phyloP scores from a whole-genome alignment of 2,329 filamentous ascomycete genomes.

The Phaeosphaeria sp. region DNA sequence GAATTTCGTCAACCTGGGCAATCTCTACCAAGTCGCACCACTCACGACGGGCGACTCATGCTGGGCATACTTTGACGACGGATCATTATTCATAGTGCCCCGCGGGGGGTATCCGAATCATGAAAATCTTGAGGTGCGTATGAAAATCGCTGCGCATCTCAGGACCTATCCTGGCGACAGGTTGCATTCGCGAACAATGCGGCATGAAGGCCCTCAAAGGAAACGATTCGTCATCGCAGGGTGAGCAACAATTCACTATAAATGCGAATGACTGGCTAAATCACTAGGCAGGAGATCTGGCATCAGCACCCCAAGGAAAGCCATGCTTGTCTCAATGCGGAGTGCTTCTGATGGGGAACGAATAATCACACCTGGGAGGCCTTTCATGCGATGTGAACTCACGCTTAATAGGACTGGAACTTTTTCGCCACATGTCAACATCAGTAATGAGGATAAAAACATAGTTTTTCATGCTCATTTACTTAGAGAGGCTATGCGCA shows the following conservation, averaged over 20 bases:
- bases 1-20: conserved; percentile 21
- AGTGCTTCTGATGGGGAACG: background rate
- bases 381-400: background rate
- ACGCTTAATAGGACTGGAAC: background rate
- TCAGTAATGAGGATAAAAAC: background rate
- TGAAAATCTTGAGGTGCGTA: conserved; percentile 18
- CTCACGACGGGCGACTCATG: conserved; percentile 4
- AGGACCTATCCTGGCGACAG: conserved; percentile 12
- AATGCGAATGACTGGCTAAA: background rate
- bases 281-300: background rate
- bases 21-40: conserved; percentile 12
- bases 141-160: conserved; percentile 21
- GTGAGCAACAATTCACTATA: conserved; percentile 8
- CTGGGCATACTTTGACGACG: conserved; percentile 33
- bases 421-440: background rate
- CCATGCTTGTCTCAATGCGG: background rate
- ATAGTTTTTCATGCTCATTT: background rate
- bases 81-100: conserved; percentile 24
- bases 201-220: conserved; percentile 1
- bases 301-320: background rate
- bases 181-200: conserved; percentile 7
- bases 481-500: conserved; percentile 10
- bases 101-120: conserved; percentile 9
- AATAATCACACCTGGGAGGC: background rate
- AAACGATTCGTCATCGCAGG: conserved; percentile 18